Evolutionary conservation across 129 eudicot species (phyloP), one percentile per base, ranked within the genome.

Genomic region (Heracleum sosnowskyi): DNA sequence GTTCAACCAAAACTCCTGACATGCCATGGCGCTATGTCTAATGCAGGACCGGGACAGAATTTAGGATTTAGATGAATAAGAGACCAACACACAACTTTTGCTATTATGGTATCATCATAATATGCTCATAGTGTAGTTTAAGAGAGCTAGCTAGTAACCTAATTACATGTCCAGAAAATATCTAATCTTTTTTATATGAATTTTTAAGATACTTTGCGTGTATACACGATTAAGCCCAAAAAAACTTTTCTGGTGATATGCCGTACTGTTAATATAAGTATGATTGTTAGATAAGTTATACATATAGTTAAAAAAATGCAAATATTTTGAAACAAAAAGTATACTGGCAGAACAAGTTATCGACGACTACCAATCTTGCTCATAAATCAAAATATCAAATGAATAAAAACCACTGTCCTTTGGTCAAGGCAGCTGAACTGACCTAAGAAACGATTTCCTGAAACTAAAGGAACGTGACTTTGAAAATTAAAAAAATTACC

Each of bases 241-340:
- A 41, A 81, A 95, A 86, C 55, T 79, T 91, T 84, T 88, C 91
- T 60, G 98, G 98, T 71, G 98, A 95, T 85, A 95, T 78, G 44
- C 94, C 97, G 72, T 77, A 90, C 97, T 94, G 91, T 82, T 84
- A 75, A 87, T 5, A 42, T 18, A 60, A 74, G 76, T 88, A 39
- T 66, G 29, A 55, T 77, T 55, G 47, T 76, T 79, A 8, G 26
- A 28, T 44, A 33, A 74, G 9, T 49, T 28, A 79, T n/a, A n/a
- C 41, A 37, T 51, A 39, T 26, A n/a, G 33, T 15, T 24, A n/a
- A 60, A 24, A n/a, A 31, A 35, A 72, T 53, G 60, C 37, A 73
- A 66, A 47, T 78, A 47, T 83, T 77, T 34, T 5, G 10, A 35
- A 34, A 69, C 74, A 69, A 16, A 69, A 69, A 36, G 13, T 36